phyloP scores from a whole-genome alignment of 139 green algal genomes.

The Closterium sp. region DNA sequence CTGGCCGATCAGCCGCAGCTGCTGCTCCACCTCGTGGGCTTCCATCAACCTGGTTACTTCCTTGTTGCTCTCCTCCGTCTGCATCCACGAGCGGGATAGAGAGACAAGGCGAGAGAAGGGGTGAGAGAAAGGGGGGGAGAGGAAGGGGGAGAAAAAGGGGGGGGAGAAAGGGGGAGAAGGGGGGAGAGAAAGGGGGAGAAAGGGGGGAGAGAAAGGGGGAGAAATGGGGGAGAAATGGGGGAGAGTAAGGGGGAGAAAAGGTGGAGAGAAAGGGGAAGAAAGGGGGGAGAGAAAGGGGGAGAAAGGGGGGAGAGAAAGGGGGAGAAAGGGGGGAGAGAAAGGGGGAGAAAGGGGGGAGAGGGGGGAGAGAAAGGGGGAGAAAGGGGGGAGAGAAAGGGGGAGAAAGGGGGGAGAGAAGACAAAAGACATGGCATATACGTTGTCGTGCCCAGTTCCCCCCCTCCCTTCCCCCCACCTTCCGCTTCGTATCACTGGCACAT shows the following conservation, averaged over 20 bases:
- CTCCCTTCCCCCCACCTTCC: no score
- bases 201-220: neutral
- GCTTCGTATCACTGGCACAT: no score
- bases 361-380: no score
- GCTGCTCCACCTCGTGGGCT: neutral
- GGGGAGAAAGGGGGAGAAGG: neutral
- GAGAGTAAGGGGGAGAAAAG: neutral
- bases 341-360: no score
- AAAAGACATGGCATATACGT: no score
- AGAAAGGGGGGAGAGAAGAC: no score
- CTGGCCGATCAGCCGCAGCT: neutral
- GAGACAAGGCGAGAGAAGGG: neutral
- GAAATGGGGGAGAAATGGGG: slow-evolving; percentile 6
- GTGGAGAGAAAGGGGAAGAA: neutral
- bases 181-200: neutral
- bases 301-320: no score
- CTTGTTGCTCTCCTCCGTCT: slow-evolving; percentile 24
- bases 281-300: no score
- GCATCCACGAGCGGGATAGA: neutral
- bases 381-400: no score
- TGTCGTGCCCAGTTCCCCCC: no score
- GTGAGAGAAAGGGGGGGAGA: neutral
- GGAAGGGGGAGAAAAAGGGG: neutral
- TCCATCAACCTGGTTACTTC: neutral
- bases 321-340: no score